Evolutionary conservation across 345 rosid genomes (phyloP).

Genomic region (Brassica cretica): DNA sequence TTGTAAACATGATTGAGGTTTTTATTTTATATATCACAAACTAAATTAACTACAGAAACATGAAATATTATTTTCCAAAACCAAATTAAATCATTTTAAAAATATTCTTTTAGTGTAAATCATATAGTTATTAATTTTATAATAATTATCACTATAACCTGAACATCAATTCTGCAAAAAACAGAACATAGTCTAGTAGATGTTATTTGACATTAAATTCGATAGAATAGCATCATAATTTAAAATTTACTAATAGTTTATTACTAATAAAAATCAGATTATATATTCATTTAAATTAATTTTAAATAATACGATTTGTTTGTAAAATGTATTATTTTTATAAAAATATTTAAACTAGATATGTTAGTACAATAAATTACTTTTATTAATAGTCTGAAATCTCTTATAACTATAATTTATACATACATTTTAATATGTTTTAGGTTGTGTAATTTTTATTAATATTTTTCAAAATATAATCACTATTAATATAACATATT

Average conservation of each 20-base stretch:
- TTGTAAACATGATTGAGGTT: not conserved
- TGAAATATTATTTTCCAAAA: not conserved
- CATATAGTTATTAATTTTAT: not conserved
- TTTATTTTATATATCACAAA: not conserved
- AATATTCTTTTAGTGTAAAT: not conserved
- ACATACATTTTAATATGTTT: not conserved
- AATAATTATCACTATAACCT: not conserved
- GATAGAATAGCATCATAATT: not conserved
- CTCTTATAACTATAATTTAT: not conserved
- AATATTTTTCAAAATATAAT: not conserved
- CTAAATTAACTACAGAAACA: not conserved
- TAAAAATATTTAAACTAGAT: not conserved
- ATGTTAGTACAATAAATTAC: not conserved
- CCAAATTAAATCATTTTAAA: not conserved
- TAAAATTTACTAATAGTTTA: not conserved
- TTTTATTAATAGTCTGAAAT: not conserved
- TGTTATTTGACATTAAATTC: not conserved
- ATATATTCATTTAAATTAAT: not conserved
- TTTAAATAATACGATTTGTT: not conserved
- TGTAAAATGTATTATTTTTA: not conserved
- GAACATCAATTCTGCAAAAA: not conserved
- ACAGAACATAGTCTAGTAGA: not conserved
- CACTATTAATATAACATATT: not conserved
- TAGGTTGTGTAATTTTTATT: not conserved
- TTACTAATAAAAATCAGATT: not conserved